These are phyloP conservation scores for Anthracocystis walkeri DNA, from an alignment of 1,284 basidiomycete species.

Conservation along the genomic window DNA sequence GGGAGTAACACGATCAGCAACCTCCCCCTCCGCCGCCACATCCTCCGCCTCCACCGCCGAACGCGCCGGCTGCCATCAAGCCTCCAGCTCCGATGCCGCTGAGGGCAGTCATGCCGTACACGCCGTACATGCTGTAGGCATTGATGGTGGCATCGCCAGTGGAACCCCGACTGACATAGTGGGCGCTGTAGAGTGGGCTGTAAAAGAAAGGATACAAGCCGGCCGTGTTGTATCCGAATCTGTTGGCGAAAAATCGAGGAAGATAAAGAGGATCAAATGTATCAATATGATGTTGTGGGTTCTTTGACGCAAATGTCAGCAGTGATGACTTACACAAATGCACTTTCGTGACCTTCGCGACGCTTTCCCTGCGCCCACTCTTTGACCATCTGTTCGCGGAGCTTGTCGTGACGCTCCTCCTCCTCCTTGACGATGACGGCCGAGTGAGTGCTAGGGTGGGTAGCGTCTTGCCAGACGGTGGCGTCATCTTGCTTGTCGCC, in stretches of 20 bases:
- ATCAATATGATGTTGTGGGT: constrained; percentile 3
- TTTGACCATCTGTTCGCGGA: constrained; percentile 30
- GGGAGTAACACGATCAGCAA: background rate
- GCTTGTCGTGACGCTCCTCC: constrained; percentile 35
- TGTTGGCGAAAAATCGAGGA: constrained; percentile 1
- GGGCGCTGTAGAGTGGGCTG: constrained; percentile 29
- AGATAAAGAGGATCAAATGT: background rate
- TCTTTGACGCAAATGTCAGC: background rate
- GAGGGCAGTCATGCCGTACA: constrained; percentile 35
- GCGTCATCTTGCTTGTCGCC: constrained; percentile 32
- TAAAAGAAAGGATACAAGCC: constrained; percentile 48
- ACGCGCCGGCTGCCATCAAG: constrained; percentile 11
- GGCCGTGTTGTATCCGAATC: constrained; percentile 42
- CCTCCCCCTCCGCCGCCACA: constrained; percentile 21
- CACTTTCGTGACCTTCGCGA: constrained; percentile 45
- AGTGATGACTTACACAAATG: constrained; percentile 39
- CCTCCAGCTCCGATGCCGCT: constrained; percentile 18
- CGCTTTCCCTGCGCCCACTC: constrained; percentile 46
- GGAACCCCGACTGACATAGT: constrained; percentile 29
- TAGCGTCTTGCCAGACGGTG: constrained; percentile 36
- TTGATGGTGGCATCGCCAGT: constrained; percentile 28
- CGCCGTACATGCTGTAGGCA: constrained; percentile 38
- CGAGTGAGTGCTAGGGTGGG: constrained; percentile 50
- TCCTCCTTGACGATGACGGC: constrained; percentile 46
- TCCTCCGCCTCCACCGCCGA: constrained; percentile 10